Conservation (phyloP, 2,329 filamentous ascomycete genomes). For the Fusarium sp. region DNA sequence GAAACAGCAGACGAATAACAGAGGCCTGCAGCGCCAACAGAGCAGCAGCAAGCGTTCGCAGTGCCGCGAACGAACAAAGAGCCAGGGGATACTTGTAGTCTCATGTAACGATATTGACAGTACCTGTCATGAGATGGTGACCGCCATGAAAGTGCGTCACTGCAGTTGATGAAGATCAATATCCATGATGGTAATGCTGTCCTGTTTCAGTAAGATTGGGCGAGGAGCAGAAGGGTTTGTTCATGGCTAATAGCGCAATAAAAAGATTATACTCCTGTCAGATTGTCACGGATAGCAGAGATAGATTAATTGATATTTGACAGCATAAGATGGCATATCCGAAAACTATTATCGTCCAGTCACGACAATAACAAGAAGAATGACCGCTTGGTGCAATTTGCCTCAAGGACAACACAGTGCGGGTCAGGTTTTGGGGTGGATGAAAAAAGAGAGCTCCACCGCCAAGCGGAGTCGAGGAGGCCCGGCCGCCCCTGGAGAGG, state of each 20-base stretch:
- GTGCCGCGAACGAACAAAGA: slow-evolving; percentile 12
- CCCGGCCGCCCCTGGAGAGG: slow-evolving; percentile 19
- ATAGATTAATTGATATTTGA: slow-evolving; percentile 18
- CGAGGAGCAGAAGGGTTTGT: slow-evolving; percentile 11
- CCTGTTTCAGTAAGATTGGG: slow-evolving; percentile 32
- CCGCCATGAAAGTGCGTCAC: slow-evolving; percentile 30
- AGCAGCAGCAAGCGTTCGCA: slow-evolving; percentile 29
- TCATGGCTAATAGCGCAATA: not conserved
- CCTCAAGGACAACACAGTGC: slow-evolving; percentile 31
- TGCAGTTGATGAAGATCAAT: slow-evolving; percentile 32
- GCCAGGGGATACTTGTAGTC: slow-evolving; percentile 19
- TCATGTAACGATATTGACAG: slow-evolving; percentile 23
- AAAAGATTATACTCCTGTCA: not conserved
- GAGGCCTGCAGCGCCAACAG: slow-evolving; percentile 6
- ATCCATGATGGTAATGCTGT: slow-evolving; percentile 25
- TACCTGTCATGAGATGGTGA: slow-evolving; percentile 28
- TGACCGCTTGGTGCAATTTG: slow-evolving; percentile 27
- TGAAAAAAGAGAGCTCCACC: slow-evolving; percentile 5
- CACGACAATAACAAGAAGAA: slow-evolving; percentile 15
- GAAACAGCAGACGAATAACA: slow-evolving; percentile 39
- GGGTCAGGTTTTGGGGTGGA: slow-evolving; percentile 4
- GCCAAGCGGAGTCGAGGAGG: slow-evolving; percentile 21
- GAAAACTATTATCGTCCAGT: slow-evolving; percentile 9
- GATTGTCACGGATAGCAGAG: slow-evolving; percentile 9
- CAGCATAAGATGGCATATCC: slow-evolving; percentile 21